These are phyloP conservation scores for Boletus sp. DNA, from an alignment of 1,284 basidiomycete genomes.

Conservation along the genomic window DNA sequence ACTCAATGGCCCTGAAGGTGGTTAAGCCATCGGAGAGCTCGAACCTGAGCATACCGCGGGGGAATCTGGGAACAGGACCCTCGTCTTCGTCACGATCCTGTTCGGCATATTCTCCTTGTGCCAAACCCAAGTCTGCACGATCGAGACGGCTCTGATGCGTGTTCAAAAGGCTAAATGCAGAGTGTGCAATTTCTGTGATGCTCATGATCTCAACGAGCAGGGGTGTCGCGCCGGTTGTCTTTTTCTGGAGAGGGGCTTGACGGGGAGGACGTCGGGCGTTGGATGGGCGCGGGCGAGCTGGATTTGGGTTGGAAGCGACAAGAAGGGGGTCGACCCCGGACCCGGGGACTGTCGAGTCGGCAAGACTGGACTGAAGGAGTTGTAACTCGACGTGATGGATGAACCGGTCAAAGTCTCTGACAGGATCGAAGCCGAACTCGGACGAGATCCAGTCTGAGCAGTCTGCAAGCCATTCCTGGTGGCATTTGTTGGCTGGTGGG, in stretches of 20 bases:
- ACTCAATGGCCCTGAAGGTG: constrained; percentile 66
- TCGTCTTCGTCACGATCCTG: constrained; percentile 61
- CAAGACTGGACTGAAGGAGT: constrained; percentile 65
- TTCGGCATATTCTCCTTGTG: constrained; percentile 40
- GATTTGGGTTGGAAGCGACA: constrained; percentile 26
- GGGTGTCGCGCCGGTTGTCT: constrained; percentile 38
- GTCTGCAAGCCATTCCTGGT: constrained; percentile 66
- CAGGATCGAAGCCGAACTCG: constrained; percentile 46
- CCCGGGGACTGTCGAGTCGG: constrained; percentile 61
- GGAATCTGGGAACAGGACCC: constrained; percentile 69
- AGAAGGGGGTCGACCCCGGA: constrained; percentile 60
- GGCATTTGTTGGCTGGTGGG: neutral
- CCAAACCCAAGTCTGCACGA: constrained; percentile 46
- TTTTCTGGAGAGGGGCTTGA: constrained; percentile 20
- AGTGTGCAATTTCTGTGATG: constrained; percentile 71
- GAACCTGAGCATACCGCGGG: constrained; percentile 64
- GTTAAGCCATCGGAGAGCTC: constrained; percentile 64
- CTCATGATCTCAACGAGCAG: constrained; percentile 67
- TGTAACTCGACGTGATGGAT: constrained; percentile 55
- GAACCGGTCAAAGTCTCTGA: constrained; percentile 44
- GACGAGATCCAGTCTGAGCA: constrained; percentile 62
- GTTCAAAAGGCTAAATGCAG: constrained; percentile 65
- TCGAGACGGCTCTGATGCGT: constrained; percentile 61
- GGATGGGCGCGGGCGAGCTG: constrained; percentile 1
- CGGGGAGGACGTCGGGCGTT: neutral